phyloP scores from a whole-genome alignment of 768 basidiomycete species.

The Leccinum broughii region DNA sequence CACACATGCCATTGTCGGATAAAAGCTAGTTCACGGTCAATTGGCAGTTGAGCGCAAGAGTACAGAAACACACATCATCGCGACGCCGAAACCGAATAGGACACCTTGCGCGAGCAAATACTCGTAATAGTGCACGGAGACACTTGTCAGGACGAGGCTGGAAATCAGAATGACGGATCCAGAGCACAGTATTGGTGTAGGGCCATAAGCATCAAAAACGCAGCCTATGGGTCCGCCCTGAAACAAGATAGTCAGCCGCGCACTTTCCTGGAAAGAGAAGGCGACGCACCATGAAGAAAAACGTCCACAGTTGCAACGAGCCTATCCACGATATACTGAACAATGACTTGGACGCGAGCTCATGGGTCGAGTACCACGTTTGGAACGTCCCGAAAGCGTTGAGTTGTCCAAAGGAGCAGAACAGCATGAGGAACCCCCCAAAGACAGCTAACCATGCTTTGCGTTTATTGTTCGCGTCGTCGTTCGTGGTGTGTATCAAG shows the following conservation, averaged over 20 bases:
- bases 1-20: conserved; percentile 65
- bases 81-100: conserved; percentile 65
- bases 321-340: conserved; percentile 73
- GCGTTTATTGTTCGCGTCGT: conserved; percentile 9
- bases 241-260: conserved; percentile 5
- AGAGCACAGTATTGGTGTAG: conserved; percentile 48
- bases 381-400: conserved; percentile 74
- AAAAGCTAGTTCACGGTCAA: conserved; percentile 49
- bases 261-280: not conserved
- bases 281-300: conserved; percentile 63
- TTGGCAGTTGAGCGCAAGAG: conserved; percentile 2
- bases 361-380: conserved; percentile 62
- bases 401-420: conserved; percentile 73
- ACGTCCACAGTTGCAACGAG: conserved; percentile 64
- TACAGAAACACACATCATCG: conserved; percentile 51
- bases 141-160: conserved; percentile 60
- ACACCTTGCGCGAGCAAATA: conserved; percentile 64
- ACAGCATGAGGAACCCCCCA: conserved; percentile 65
- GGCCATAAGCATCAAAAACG: conserved; percentile 61
- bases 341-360: conserved; percentile 49
- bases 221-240: conserved; percentile 66
- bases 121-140: conserved; percentile 58
- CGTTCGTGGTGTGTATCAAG: conserved; percentile 12
- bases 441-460: conserved; percentile 51
- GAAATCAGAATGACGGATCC: conserved; percentile 51